phyloP scores from a whole-genome alignment of 2,329 filamentous ascomycete genomes.

The Trichoderma sp. region DNA sequence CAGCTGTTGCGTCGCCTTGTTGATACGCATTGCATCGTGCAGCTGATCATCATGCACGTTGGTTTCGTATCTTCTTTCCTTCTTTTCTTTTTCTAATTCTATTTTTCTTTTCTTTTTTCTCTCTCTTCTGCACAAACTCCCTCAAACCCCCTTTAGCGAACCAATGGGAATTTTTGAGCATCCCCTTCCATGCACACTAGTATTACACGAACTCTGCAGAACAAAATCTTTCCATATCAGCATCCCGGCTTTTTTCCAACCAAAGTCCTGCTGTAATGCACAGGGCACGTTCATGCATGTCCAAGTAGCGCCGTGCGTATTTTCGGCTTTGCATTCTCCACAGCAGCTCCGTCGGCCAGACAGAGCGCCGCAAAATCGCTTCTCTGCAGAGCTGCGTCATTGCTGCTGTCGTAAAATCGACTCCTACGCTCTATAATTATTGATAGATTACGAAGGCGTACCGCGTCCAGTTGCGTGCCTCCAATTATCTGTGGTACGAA shows the following conservation, averaged over 20 bases:
- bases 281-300: conserved; percentile 9
- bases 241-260: not conserved
- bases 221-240: not conserved
- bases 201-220: not conserved
- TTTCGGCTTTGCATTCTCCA: not conserved
- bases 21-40: conserved; percentile 8
- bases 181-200: not conserved
- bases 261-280: not conserved
- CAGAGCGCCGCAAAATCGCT: not conserved
- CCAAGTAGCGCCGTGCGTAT: not conserved
- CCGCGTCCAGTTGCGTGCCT: not conserved
- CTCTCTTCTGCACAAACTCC: not conserved
- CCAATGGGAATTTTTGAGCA: not conserved
- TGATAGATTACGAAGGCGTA: not conserved
- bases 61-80: not conserved
- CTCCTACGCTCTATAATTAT: not conserved
- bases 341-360: not conserved
- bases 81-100: not conserved
- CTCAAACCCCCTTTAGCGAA: not conserved
- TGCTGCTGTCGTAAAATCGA: not conserved
- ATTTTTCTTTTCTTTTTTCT: not conserved
- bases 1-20: not conserved
- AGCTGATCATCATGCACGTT: conserved; percentile 8
- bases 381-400: not conserved
- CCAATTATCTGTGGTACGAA: not conserved